A percentile compares a stretch with the other conserved stretches of the same genome.
Conservation (phyloP, 2,329 filamentous ascomycete genomes). For the Davidsoniella neocaledoniae region DNA sequence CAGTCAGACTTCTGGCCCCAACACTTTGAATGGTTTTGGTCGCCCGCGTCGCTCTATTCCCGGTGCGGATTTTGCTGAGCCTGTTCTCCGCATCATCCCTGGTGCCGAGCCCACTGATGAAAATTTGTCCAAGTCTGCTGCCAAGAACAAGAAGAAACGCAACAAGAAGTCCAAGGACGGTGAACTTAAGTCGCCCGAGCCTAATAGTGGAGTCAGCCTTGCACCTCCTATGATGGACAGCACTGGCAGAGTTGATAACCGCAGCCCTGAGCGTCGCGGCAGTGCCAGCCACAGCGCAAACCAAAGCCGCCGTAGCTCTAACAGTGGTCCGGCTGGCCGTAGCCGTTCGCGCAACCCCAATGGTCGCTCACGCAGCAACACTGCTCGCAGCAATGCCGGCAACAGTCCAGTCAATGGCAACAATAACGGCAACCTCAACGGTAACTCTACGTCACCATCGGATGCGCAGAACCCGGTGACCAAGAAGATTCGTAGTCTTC, state of each 20-base stretch:
- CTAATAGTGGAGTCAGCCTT: slow-evolving; percentile 29
- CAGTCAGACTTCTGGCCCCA: slow-evolving; percentile 18
- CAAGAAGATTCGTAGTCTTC: slow-evolving; percentile 82
- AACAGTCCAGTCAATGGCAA: background rate
- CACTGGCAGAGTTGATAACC: slow-evolving; percentile 27
- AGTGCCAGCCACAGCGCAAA: slow-evolving; percentile 18
- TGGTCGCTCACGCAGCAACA: slow-evolving; percentile 33
- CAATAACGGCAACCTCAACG: slow-evolving; percentile 13
- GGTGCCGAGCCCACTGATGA: slow-evolving; percentile 53
- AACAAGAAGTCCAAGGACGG: slow-evolving; percentile 75
- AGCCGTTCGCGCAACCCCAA: slow-evolving; percentile 39
- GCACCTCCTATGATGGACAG: slow-evolving; percentile 27
- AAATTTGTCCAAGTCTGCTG: slow-evolving; percentile 62
- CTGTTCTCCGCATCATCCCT: slow-evolving; percentile 51
- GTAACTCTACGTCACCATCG: slow-evolving; percentile 21
- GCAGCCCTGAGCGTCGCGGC: slow-evolving; percentile 51
- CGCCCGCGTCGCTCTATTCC: slow-evolving; percentile 62
- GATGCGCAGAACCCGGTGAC: slow-evolving; percentile 53
- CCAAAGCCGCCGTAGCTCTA: slow-evolving; percentile 30
- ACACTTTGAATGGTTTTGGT: slow-evolving; percentile 66
- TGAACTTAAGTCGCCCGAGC: slow-evolving; percentile 40
- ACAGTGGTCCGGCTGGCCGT: slow-evolving; percentile 24
- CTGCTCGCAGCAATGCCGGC: slow-evolving; percentile 22
- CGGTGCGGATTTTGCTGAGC: slow-evolving; percentile 61
- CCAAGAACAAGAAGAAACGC: slow-evolving; percentile 98